These are phyloP conservation scores for Cladorrhinum samala DNA, from an alignment of 495 filamentous ascomycete species.

Conservation along the genomic window DNA sequence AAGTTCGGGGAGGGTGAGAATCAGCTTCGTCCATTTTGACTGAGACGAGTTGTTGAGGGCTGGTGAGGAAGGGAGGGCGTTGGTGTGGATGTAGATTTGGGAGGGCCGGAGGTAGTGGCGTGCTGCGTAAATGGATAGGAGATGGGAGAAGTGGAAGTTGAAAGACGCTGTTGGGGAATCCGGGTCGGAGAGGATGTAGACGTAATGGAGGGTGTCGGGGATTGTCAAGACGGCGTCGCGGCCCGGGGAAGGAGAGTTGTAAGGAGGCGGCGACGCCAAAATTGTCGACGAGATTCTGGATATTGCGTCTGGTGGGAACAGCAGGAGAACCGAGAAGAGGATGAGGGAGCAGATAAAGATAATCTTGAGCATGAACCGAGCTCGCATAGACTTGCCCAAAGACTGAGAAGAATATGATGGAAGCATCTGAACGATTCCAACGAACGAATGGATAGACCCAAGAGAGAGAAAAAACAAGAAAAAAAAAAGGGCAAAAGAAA, in stretches of 20 bases:
- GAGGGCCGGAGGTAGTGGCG: constrained; percentile 7
- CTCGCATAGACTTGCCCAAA: too few relatives aligned
- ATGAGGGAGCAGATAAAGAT: not conserved
- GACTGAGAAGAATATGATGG: too few relatives aligned
- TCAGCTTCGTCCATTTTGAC: constrained; percentile 22
- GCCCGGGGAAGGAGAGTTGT: not conserved
- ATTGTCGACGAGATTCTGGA: not conserved
- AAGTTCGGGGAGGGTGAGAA: constrained; percentile 7
- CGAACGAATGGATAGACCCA: too few relatives aligned
- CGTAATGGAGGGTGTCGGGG: constrained; percentile 18
- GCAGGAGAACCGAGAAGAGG: not conserved
- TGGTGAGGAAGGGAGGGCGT: constrained; percentile 24
- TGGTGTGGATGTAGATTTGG: constrained; percentile 41
- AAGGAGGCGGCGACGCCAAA: not conserved
- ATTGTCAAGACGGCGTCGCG: too few relatives aligned
- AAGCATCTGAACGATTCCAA: too few relatives aligned
- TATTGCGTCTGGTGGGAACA: not conserved
- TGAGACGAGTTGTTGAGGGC: constrained; percentile 41
- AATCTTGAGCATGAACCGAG: too few relatives aligned
- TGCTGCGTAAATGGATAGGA: constrained; percentile 17
- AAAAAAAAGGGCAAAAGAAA: too few relatives aligned
- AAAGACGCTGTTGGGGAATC: constrained; percentile 1
- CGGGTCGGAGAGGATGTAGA: constrained; percentile 13
- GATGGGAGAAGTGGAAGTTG: constrained; percentile 18
- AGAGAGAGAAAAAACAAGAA: too few relatives aligned